Evolutionary conservation across 1,284 basidiomycete species (phyloP), one percentile per base, ranked within the genome.

Genomic region (Lignosus rhinocerotis): DNA sequence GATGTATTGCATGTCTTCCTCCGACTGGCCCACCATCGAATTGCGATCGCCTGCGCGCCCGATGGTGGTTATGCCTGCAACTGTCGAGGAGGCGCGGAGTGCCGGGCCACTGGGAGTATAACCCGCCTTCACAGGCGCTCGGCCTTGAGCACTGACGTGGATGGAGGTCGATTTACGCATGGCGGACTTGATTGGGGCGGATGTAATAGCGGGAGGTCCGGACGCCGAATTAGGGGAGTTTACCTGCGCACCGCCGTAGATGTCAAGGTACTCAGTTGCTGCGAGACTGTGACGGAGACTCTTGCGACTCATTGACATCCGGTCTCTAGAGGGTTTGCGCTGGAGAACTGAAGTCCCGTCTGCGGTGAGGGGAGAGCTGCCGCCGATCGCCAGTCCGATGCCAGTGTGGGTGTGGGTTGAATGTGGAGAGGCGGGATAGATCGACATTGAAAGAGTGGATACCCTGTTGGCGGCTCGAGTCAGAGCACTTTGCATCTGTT

Each of bases 41-140:
- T 62, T 46, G 21, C 62, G 62, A 32, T 57, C 55, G 16, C 49
- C 59, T 1, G 57, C 41, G 32, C 60, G 62, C 30, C 47, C 33
- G 43, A 64, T 57, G 14, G 62, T 59, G 3, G 57, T 31, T 25
- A 64, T 58, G 25, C 57, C 63, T 6, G 66, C 55, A 21, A 66
- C 63, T 11, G 69, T 66, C n/a, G 70, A 61, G 6, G 70, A 71
- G 1, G 85, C 56, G 72, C 85, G 82, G 48, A 85, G 79, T 65
- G 85, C 81, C 2, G 80, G 73, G 11, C 81, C 75, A 12, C 79
- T 78, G 1, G 62, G 62, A 16, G 39, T 57, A 59, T 90, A 87
- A 9, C 87, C 80, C 6, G 86, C 86, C 70, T 87, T 87, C 61
- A 89, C 83, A 44, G 81, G 81, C 44, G 80, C 81, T 42, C 87